Evolutionary conservation across 2,329 filamentous ascomycete species (phyloP).

Genomic region (Lachnellula hyalina): DNA sequence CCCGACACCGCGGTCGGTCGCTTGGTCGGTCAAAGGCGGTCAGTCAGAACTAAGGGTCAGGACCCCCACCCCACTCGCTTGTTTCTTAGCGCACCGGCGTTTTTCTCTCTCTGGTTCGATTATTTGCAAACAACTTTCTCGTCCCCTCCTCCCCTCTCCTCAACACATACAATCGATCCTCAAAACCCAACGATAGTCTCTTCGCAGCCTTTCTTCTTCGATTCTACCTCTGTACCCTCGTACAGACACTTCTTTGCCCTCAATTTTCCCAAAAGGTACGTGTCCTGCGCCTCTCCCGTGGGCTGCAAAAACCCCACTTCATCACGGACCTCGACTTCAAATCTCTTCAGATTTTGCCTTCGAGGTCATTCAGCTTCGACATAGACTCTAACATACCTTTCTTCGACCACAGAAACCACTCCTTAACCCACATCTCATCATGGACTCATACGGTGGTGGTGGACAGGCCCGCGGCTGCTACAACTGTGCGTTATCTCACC

Average conservation of each 20-base stretch:
- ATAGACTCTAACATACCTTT: slow-evolving; percentile 7
- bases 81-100: not conserved
- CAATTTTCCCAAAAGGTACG: not conserved
- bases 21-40: too few species aligned
- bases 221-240: slow-evolving; percentile 8
- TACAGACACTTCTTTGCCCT: slow-evolving; percentile 7
- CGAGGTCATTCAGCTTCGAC: not conserved
- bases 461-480: slow-evolving; percentile 40
- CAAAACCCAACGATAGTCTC: slow-evolving; percentile 1
- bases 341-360: not conserved
- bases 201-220: slow-evolving; percentile 6
- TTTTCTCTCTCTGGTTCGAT: not conserved
- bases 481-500: slow-evolving; percentile 41
- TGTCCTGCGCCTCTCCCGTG: slow-evolving; percentile 4
- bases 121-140: too few species aligned
- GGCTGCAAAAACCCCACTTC: slow-evolving; percentile 9
- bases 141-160: not conserved
- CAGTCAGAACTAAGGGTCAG: too few species aligned
- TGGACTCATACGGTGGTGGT: slow-evolving; percentile 31
- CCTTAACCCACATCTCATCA: slow-evolving; percentile 17
- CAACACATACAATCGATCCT: not conserved
- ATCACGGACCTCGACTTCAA: not conserved
- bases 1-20: too few species aligned
- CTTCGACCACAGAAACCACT: slow-evolving; percentile 9
- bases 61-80: too few species aligned